Conservation (phyloP, 208 protist species). For the Crithidia acanthocephali region DNA sequence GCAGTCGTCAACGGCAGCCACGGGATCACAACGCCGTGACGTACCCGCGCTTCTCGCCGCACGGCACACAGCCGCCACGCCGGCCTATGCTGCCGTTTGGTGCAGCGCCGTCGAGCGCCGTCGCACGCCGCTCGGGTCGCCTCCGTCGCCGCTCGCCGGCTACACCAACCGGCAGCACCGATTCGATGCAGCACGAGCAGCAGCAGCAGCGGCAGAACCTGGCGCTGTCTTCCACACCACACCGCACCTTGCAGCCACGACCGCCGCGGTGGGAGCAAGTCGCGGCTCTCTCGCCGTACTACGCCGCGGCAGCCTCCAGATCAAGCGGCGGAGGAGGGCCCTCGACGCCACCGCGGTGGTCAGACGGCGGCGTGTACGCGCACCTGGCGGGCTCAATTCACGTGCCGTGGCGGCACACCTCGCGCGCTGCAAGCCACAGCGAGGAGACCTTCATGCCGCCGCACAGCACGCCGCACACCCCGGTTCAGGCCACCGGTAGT, state of each 20-base stretch:
- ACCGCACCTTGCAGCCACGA: neutral
- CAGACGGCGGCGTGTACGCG: neutral
- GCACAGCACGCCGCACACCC: no score
- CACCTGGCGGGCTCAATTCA: neutral
- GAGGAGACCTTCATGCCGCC: no score
- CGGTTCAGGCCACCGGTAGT: no score
- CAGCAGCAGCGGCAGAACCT: neutral
- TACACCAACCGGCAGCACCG: neutral
- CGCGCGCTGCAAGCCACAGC: neutral
- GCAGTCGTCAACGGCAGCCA: neutral
- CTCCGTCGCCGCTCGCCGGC: neutral
- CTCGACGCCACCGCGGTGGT: neutral
- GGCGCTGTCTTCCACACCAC: neutral
- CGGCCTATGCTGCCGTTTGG: constrained; percentile 1
- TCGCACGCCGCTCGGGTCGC: neutral
- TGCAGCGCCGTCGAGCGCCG: neutral
- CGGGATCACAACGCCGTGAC: neutral
- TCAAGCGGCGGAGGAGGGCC: neutral
- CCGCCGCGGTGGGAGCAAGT: constrained; percentile 12
- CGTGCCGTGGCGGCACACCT: neutral
- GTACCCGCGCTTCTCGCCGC: neutral
- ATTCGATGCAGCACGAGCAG: neutral
- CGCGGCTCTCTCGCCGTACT: constrained; percentile 12
- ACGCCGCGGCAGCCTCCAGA: neutral
- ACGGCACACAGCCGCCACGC: neutral